phyloP scores from a whole-genome alignment of 2,329 filamentous ascomycete species.

The Fusarium solani-melongenae region DNA sequence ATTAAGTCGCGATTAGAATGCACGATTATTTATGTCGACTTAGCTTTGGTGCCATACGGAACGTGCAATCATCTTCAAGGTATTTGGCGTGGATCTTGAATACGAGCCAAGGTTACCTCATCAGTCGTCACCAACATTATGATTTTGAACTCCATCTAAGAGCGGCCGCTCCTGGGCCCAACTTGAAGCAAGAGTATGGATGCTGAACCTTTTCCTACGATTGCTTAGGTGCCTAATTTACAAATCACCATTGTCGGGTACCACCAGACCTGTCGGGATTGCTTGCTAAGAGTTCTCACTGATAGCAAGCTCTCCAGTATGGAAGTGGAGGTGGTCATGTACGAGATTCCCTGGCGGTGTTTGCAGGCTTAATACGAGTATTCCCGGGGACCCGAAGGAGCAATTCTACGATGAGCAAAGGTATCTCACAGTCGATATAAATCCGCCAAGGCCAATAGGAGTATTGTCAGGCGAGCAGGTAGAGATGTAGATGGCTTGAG shows the following conservation, averaged over 20 bases:
- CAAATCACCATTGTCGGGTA: not conserved
- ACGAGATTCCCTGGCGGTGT: not conserved
- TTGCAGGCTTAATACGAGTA: not conserved
- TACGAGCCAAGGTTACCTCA: not conserved
- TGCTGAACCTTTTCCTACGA: not conserved
- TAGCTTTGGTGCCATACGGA: not conserved
- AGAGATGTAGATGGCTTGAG: not conserved
- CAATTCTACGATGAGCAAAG: not conserved
- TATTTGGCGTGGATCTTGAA: not conserved
- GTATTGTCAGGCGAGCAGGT: not conserved
- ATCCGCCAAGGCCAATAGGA: not conserved
- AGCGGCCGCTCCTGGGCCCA: not conserved
- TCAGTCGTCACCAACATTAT: not conserved
- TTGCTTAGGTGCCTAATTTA: not conserved
- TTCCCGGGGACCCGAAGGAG: not conserved
- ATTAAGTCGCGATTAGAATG: fast-evolving
- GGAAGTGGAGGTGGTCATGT: not conserved
- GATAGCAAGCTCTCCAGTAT: too few relatives aligned
- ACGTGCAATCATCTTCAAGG: not conserved
- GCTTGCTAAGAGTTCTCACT: not conserved
- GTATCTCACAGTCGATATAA: not conserved
- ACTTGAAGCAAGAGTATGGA: not conserved
- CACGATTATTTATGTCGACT: not conserved
- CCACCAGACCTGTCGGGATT: not conserved
- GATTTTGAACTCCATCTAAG: not conserved